A percentile compares a stretch with the other conserved stretches of the same genome.
Conservation (phyloP, 2,329 filamentous ascomycete genomes). For the Didymella arachidicola region DNA sequence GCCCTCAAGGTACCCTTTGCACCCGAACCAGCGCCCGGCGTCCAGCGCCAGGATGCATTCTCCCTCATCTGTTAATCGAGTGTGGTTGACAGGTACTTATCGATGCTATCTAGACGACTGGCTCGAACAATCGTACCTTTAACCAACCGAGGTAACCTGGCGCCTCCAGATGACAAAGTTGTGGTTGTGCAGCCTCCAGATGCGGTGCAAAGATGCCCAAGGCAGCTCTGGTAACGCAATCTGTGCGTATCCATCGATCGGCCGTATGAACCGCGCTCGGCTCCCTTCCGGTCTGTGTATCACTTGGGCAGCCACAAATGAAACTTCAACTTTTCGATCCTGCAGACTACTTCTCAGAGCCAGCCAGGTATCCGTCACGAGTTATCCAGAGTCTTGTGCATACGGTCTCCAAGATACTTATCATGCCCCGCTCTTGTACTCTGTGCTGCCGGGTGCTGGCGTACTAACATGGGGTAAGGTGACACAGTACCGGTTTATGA, state of each 20-base stretch:
- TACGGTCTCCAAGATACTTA: background rate
- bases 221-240: background rate
- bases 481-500: slow-evolving; percentile 17
- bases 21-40: background rate
- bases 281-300: slow-evolving; percentile 3
- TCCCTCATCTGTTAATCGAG: background rate
- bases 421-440: slow-evolving; percentile 13
- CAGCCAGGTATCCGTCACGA: slow-evolving; percentile 4
- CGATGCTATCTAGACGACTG: slow-evolving; percentile 5
- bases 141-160: background rate
- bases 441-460: background rate
- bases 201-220: background rate
- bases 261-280: slow-evolving; percentile 1
- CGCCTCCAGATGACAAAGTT: background rate
- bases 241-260: background rate
- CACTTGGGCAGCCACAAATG: background rate
- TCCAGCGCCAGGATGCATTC: background rate
- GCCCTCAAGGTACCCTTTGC: background rate
- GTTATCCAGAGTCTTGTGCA: background rate
- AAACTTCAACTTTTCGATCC: background rate
- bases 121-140: background rate
- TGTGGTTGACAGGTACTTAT: background rate
- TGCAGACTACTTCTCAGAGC: background rate
- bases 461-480: slow-evolving; percentile 14
- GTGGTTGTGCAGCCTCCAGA: slow-evolving; percentile 2